These are phyloP conservation scores for Puya raimondii DNA, from an alignment of 176 grass and related monocot genomes.

Conservation along the genomic window DNA sequence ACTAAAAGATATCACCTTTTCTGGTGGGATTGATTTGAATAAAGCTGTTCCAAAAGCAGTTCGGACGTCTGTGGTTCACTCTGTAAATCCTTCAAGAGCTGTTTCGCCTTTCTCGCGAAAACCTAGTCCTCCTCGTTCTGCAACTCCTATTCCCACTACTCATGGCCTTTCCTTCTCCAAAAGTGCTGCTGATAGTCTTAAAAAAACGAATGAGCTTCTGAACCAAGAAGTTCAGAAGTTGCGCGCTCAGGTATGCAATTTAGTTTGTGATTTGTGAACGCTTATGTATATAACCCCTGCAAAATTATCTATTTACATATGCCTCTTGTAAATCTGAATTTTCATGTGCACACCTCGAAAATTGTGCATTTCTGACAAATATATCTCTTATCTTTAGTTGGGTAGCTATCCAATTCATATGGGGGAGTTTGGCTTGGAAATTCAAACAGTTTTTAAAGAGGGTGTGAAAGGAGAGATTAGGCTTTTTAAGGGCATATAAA, in stretches of 20 bases:
- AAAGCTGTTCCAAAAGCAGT: constrained; percentile 52
- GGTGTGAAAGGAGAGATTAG: no score
- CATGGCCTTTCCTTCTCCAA: constrained; percentile 73
- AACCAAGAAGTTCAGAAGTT: constrained; percentile 82
- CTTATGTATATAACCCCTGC: not conserved
- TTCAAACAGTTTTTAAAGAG: not conserved
- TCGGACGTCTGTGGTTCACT: constrained; percentile 41
- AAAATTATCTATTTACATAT: no score
- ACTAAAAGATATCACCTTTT: constrained; percentile 62
- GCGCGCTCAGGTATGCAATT: constrained; percentile 49
- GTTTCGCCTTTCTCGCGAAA: constrained; percentile 91
- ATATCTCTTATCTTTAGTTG: not conserved
- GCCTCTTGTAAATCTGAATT: no score
- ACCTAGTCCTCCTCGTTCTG: constrained; percentile 71
- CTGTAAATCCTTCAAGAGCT: constrained; percentile 76
- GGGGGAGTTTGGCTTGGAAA: not conserved
- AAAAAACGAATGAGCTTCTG: constrained; percentile 77
- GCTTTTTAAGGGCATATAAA: no score
- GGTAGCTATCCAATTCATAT: constrained; percentile 20
- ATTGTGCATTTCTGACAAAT: no score
- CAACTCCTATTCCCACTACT: constrained; percentile 70
- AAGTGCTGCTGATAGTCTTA: constrained; percentile 54
- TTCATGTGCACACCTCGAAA: no score
- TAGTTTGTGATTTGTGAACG: not conserved
- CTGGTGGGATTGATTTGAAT: constrained; percentile 54